Base-by-base conservation (phyloP, 2,329 filamentous ascomycete genomes). In the Stagonosporopsis rhizophila region DNA sequence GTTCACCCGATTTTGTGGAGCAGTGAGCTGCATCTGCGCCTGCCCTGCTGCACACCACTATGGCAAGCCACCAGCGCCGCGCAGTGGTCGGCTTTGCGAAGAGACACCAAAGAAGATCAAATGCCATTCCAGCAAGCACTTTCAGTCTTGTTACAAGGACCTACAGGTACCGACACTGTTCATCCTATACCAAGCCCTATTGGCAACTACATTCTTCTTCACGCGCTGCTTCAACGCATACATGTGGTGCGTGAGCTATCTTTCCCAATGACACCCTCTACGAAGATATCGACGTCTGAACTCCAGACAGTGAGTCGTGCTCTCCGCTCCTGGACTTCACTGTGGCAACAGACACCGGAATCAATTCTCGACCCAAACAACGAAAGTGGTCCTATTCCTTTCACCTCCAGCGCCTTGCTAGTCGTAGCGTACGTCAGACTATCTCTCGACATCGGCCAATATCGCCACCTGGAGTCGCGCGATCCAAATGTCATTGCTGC, bases 371-470 rank as follows among this genome's bases (percentile, higher is more conserved):
- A 76, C 37, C 72, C 73, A 1, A 73, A 73, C 42, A 74, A 75
- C 44, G 67, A 71, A 14, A 74, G 72, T 40, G 72, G 74, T 0
- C 74, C 74, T 0, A 72, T 75, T 5, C 71, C 72, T 0, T 75
- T 75, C 55, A 82, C 79, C 0, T 82, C 80, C 2, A 81, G 77
- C 44, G 78, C 80, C 0, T 71, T 82, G 0, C 70, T 82, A 0
- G 77, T 77, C 0, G 72, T 82, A 0, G 80, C 80, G 1, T 82
- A 82, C 52, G 76, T 80, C 0, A 77, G 80, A 5, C 74, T 82
- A 2, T 77, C 81, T 22, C 71, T 82, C 4, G 74, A 82, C 32
- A 69, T 81, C 1, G 80, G 80, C 0, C 79, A 79, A 0, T 73
- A 79, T 44, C 71, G 80, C 0, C 71, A 76, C 4, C 72, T 82